Conservation (phyloP, 2,329 filamentous ascomycete genomes). For the Aureobasidium musti region DNA sequence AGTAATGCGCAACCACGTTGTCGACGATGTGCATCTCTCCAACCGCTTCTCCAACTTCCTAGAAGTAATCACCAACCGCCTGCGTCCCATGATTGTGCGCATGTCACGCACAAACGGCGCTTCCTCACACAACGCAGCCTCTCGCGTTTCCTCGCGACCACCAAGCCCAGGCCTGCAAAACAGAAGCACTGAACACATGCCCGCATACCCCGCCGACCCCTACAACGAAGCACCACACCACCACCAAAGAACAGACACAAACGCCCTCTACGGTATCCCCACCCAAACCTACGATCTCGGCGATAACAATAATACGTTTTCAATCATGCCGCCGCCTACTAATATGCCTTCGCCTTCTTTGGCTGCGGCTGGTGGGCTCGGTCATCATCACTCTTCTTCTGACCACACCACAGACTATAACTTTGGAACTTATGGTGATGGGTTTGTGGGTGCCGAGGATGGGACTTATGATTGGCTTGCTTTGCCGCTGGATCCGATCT, state of each 20-base stretch:
- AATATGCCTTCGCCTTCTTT: slow-evolving; percentile 16
- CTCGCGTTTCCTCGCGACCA: slow-evolving; percentile 1
- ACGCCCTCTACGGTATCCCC: slow-evolving; percentile 48
- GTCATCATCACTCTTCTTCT: slow-evolving; percentile 16
- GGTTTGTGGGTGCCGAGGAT: slow-evolving; percentile 32
- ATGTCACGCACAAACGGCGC: slow-evolving; percentile 55
- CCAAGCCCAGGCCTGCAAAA: not conserved
- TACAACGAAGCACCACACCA: not conserved
- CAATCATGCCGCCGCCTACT: slow-evolving; percentile 53
- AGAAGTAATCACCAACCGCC: slow-evolving; percentile 72
- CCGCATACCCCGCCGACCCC: not conserved
- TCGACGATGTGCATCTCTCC: slow-evolving; percentile 83
- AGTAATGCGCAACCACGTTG: slow-evolving; percentile 73
- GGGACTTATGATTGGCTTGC: slow-evolving; percentile 57
- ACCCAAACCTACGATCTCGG: slow-evolving; percentile 49
- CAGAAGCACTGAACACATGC: slow-evolving; percentile 3
- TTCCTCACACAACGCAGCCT: not conserved
- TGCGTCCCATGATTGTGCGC: slow-evolving; percentile 69
- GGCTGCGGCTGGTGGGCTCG: slow-evolving; percentile 31
- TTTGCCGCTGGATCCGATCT: slow-evolving; percentile 61
- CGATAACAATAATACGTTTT: slow-evolving; percentile 44
- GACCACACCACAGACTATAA: slow-evolving; percentile 28
- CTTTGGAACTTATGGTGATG: slow-evolving; percentile 27
- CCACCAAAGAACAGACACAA: slow-evolving; percentile 23
- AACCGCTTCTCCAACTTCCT: slow-evolving; percentile 80